These are phyloP conservation scores for Debaryomyces castellii DNA, from an alignment of 805 yeast species.

Conservation along the genomic window DNA sequence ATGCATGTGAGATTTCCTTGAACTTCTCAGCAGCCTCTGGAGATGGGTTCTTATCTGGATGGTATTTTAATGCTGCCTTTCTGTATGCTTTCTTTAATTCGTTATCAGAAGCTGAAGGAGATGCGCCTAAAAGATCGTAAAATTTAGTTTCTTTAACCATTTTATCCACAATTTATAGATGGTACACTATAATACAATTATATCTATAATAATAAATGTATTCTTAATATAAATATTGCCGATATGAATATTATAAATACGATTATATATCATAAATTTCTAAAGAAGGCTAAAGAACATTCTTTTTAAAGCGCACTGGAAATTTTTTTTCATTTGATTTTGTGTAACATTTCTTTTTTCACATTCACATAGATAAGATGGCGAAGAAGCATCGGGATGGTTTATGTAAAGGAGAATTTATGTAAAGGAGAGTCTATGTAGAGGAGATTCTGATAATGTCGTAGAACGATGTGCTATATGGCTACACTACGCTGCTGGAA, in stretches of 20 bases:
- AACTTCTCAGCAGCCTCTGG: constrained; percentile 95
- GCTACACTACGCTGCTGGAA: too few species aligned
- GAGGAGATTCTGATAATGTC: too few species aligned
- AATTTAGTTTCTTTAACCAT: constrained; percentile 83
- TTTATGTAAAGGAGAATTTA: too few species aligned
- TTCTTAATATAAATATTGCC: background rate
- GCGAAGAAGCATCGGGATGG: background rate
- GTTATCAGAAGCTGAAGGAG: constrained; percentile 63
- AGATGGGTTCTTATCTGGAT: constrained; percentile 79
- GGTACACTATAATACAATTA: constrained; percentile 1
- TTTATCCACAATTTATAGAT: constrained; percentile 11
- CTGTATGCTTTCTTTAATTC: constrained; percentile 83
- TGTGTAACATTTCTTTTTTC: constrained; percentile 4
- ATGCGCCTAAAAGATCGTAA: constrained; percentile 72
- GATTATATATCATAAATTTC: background rate
- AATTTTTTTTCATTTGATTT: constrained; percentile 6
- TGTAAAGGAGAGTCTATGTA: too few species aligned
- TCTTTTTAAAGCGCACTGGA: constrained; percentile 1
- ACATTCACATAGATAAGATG: background rate
- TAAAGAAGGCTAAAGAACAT: background rate
- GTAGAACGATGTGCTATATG: too few species aligned
- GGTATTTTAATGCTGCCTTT: constrained; percentile 75
- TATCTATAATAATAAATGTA: background rate
- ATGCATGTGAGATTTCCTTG: constrained; percentile 84
- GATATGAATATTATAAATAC: background rate